Evolutionary conservation across 2,329 filamentous ascomycete species (phyloP).

Genomic region (Sphaerulina vaccinii): DNA sequence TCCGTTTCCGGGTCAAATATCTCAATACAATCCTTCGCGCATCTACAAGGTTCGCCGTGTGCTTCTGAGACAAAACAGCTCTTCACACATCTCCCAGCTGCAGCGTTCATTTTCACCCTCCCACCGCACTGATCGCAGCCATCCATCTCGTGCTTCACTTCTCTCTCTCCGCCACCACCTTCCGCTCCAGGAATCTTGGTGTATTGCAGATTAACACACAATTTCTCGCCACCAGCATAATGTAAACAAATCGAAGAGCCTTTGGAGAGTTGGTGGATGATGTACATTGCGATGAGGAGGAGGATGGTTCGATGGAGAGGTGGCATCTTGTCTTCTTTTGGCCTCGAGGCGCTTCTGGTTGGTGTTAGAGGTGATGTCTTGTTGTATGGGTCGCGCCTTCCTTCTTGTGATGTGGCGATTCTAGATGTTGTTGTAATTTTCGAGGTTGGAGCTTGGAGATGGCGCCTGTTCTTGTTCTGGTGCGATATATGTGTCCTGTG

Average conservation of each 20-base stretch:
- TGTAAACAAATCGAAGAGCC: not conserved
- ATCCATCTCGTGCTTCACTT: too few relatives aligned
- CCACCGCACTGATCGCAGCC: too few relatives aligned
- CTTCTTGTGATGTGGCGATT: not conserved
- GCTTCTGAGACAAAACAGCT: too few relatives aligned
- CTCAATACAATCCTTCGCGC: too few relatives aligned
- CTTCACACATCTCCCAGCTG: too few relatives aligned
- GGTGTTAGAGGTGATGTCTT: not conserved
- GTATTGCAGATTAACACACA: constrained; percentile 26
- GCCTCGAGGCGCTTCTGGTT: not conserved
- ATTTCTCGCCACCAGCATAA: not conserved
- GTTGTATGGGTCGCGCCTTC: not conserved
- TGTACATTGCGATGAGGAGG: not conserved
- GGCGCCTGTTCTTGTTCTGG: too few relatives aligned
- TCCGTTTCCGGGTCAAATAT: too few relatives aligned
- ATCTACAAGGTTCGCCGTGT: too few relatives aligned
- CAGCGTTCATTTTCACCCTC: too few relatives aligned
- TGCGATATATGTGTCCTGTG: too few relatives aligned
- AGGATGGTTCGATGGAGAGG: not conserved
- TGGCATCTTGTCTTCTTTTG: not conserved
- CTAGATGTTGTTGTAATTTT: not conserved
- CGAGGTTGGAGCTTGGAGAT: not conserved
- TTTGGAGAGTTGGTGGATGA: not conserved
- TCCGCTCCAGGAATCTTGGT: too few relatives aligned
- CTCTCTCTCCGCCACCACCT: too few relatives aligned